Evolutionary conservation across 495 filamentous ascomycete species (phyloP).

Genomic region (Echria macrotheca): DNA sequence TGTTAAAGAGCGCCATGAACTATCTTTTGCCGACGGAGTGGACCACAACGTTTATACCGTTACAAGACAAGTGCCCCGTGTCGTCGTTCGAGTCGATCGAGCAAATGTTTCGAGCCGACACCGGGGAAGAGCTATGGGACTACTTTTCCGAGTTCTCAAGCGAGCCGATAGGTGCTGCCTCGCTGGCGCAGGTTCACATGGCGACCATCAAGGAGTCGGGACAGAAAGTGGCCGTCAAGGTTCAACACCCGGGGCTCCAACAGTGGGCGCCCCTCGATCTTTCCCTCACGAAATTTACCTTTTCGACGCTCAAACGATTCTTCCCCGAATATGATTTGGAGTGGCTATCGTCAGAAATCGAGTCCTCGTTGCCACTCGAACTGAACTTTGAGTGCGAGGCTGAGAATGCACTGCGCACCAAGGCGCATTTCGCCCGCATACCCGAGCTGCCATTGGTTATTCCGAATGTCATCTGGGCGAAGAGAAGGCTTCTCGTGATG

Average conservation of each 20-base stretch:
- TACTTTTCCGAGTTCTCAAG: conserved; percentile 79
- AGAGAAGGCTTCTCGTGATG: conserved; percentile 90
- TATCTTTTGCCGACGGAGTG: conserved; percentile 92
- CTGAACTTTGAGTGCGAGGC: conserved; percentile 86
- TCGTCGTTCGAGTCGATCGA: conserved; percentile 86
- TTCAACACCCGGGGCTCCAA: conserved; percentile 86
- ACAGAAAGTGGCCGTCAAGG: conserved; percentile 92
- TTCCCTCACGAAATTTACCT: conserved; percentile 79
- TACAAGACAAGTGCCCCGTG: conserved; percentile 93
- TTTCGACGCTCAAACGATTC: conserved; percentile 81
- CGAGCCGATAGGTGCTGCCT: conserved; percentile 83
- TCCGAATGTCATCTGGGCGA: conserved; percentile 85
- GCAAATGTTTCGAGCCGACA: conserved; percentile 79
- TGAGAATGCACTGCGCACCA: conserved; percentile 71
- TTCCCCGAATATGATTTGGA: conserved; percentile 97
- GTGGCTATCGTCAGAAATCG: conserved; percentile 93
- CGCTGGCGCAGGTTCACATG: conserved; percentile 89
- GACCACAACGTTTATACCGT: conserved; percentile 91
- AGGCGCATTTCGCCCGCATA: conserved; percentile 68
- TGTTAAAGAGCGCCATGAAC: conserved; percentile 78
- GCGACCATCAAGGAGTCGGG: conserved; percentile 81
- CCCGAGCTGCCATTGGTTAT: conserved; percentile 74
- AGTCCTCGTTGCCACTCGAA: conserved; percentile 81
- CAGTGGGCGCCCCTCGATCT: conserved; percentile 92
- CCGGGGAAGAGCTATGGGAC: conserved; percentile 69